Evolutionary conservation across 2,329 filamentous ascomycete species (phyloP).

Genomic region (Didymosphaeria variabile): DNA sequence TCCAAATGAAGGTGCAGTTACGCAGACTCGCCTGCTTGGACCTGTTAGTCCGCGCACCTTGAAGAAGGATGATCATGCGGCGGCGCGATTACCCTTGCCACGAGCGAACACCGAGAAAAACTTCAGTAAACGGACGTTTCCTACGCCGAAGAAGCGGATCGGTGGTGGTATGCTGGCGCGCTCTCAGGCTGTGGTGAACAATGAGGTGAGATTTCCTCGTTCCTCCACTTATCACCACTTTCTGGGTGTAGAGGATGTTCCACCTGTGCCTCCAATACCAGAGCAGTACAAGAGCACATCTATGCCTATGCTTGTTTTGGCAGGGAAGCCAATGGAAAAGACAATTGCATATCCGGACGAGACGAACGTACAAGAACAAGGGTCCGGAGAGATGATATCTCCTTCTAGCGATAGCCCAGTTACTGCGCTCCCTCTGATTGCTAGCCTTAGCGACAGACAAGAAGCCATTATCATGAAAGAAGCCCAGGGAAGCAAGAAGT

Average conservation of each 20-base stretch:
- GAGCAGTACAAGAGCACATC: constrained; percentile 30
- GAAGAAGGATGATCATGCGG: constrained; percentile 9
- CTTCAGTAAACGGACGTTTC: constrained; percentile 29
- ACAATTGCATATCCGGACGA: not conserved
- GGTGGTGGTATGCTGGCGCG: constrained; percentile 34
- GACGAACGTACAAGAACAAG: not conserved
- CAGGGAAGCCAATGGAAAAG: not conserved
- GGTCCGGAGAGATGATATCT: not conserved
- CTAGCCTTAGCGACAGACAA: not conserved
- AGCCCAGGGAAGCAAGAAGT: not conserved
- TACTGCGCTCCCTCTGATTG: not conserved
- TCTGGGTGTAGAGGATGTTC: constrained; percentile 25
- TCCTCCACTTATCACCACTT: constrained; percentile 41
- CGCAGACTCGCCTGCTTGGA: constrained; percentile 26
- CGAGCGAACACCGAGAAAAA: constrained; percentile 28
- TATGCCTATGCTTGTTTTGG: constrained; percentile 20
- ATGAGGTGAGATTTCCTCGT: constrained; percentile 47
- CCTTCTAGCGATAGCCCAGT: not conserved
- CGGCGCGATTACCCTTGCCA: constrained; percentile 20
- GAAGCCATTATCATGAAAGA: not conserved
- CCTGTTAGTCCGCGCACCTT: constrained; percentile 29
- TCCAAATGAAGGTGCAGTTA: constrained; percentile 16
- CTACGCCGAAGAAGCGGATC: constrained; percentile 31
- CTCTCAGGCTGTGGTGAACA: constrained; percentile 28
- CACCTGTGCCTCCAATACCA: constrained; percentile 38